Evolutionary conservation across 2,329 filamentous ascomycete species (phyloP).

Genomic region (Paraconiothyrium brasiliense): DNA sequence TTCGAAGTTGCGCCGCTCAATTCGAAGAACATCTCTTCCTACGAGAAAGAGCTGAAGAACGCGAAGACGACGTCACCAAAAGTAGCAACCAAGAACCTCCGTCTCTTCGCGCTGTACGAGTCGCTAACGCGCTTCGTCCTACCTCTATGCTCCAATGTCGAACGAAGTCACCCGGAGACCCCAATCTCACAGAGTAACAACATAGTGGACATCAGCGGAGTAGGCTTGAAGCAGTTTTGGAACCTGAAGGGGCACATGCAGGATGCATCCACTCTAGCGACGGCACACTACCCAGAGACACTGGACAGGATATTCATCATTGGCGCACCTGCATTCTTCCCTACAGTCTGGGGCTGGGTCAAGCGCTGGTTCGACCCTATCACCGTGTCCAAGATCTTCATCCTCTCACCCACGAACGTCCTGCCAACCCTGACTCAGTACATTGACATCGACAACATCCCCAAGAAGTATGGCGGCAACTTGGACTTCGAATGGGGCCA

Average conservation of each 20-base stretch:
- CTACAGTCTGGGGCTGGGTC: conserved; percentile 93
- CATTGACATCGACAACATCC: conserved; percentile 84
- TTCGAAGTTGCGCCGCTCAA: conserved; percentile 88
- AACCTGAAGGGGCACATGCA: conserved; percentile 95
- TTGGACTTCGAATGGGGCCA: conserved; percentile 85
- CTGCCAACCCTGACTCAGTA: conserved; percentile 79
- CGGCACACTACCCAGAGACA: conserved; percentile 94
- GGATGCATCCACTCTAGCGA: conserved; percentile 85
- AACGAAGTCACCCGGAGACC: conserved; percentile 77
- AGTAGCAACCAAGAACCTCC: conserved; percentile 78
- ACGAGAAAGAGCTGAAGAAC: conserved; percentile 71
- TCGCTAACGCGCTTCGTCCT: conserved; percentile 88
- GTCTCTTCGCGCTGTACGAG: conserved; percentile 92
- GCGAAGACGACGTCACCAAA: conserved; percentile 69
- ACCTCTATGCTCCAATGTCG: conserved; percentile 82
- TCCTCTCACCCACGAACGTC: conserved; percentile 78
- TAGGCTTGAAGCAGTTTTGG: conserved; percentile 94
- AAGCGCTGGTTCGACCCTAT: conserved; percentile 93
- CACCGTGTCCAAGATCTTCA: conserved; percentile 92
- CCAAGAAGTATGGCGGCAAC: conserved; percentile 87
- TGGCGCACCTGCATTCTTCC: conserved; percentile 89
- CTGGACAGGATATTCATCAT: conserved; percentile 88
- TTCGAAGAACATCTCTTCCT: conserved; percentile 79
- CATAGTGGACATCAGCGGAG: conserved; percentile 90
- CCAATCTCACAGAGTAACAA: conserved; percentile 93